These are phyloP conservation scores for Phytophthora litchii DNA, from an alignment of 352 stramenopile genomes.

Conservation along the genomic window DNA sequence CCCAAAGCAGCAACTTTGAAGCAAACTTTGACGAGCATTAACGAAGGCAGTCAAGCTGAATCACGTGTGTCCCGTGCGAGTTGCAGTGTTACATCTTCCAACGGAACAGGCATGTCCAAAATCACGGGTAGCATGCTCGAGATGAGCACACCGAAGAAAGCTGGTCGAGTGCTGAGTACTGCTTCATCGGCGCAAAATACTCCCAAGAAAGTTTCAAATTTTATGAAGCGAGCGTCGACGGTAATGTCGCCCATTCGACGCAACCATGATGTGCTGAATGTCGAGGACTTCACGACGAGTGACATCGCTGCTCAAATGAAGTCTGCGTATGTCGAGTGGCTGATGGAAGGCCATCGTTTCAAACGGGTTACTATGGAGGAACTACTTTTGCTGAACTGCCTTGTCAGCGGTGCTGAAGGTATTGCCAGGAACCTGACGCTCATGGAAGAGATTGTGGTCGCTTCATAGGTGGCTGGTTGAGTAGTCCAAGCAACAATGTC, in stretches of 20 bases:
- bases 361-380: constrained; percentile 85
- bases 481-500: neutral
- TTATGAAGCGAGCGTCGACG: constrained; percentile 37
- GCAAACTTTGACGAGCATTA: constrained; percentile 40
- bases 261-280: constrained; percentile 83
- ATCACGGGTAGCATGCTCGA: constrained; percentile 42
- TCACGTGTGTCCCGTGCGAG: constrained; percentile 30
- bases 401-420: constrained; percentile 81
- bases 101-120: constrained; percentile 32
- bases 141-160: constrained; percentile 57
- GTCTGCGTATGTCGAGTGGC: constrained; percentile 76
- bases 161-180: constrained; percentile 27
- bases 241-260: constrained; percentile 65
- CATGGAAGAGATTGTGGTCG: constrained; percentile 79
- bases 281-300: constrained; percentile 76
- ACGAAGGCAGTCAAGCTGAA: constrained; percentile 33
- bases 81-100: constrained; percentile 39
- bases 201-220: constrained; percentile 17
- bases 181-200: constrained; percentile 43
- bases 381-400: constrained; percentile 79
- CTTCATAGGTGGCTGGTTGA: constrained; percentile 43
- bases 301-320: constrained; percentile 80
- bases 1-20: constrained; percentile 36
- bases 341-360: constrained; percentile 77
- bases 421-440: constrained; percentile 74